Percentiles rank a stretch among this genome's conserved stretches.
Evolutionary conservation across 2,329 filamentous ascomycete genomes (phyloP).

Genomic region (Nemania serpens): DNA sequence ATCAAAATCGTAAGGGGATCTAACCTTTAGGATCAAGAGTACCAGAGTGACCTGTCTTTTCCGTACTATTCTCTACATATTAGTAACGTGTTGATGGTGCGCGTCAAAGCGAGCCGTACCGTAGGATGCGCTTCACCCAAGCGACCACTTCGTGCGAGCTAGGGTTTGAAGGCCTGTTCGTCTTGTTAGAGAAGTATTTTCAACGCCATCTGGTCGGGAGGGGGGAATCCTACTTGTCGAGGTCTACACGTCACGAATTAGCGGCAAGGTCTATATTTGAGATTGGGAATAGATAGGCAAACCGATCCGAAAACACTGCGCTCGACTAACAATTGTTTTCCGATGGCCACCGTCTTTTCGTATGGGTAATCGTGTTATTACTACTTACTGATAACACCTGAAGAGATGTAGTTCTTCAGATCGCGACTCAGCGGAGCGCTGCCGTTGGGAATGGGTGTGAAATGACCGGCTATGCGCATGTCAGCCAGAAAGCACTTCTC

Average conservation of each 20-base stretch:
- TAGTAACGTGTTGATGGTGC: slow-evolving; percentile 3
- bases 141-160: slow-evolving; percentile 98
- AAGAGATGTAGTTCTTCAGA: slow-evolving; percentile 95
- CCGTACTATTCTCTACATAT: slow-evolving; percentile 60
- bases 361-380: not conserved
- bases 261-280: not conserved
- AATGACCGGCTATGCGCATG: slow-evolving; percentile 68
- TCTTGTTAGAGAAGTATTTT: slow-evolving; percentile 37
- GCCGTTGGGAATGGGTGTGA: slow-evolving; percentile 93
- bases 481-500: slow-evolving; percentile 16
- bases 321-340: not conserved
- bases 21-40: slow-evolving; percentile 70
- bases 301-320: not conserved
- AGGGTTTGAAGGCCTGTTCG: slow-evolving; percentile 96
- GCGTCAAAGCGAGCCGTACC: slow-evolving; percentile 16
- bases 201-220: not conserved
- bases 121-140: slow-evolving; percentile 88
- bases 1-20: not conserved
- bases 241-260: slow-evolving; percentile 20
- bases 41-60: slow-evolving; percentile 98
- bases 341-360: not conserved
- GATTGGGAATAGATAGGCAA: not conserved
- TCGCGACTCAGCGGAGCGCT: slow-evolving; percentile 91
- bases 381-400: slow-evolving; percentile 84
- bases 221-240: slow-evolving; percentile 25